phyloP scores from a whole-genome alignment of 345 rosid species.

The Sonneratia alba region DNA sequence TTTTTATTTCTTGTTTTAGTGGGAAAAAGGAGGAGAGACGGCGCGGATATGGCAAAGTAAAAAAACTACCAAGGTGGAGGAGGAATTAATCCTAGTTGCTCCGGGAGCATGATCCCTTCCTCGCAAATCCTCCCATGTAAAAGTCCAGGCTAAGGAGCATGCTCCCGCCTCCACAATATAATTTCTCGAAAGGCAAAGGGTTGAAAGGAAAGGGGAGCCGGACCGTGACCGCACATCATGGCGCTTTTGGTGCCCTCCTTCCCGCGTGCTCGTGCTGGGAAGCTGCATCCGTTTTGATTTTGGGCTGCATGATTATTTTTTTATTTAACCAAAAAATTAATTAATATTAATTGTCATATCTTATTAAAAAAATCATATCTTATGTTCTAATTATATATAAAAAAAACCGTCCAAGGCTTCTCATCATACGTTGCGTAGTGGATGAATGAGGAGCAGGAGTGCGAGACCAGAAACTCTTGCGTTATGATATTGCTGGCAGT shows the following conservation, averaged over 20 bases:
- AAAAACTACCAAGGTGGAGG: no score
- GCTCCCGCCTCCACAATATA: not conserved
- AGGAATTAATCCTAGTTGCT: not conserved
- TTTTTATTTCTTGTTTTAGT: not conserved
- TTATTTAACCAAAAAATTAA: not conserved
- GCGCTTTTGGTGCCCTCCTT: not conserved
- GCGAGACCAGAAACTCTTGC: not conserved
- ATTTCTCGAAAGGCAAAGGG: not conserved
- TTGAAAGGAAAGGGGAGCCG: not conserved
- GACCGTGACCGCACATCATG: not conserved
- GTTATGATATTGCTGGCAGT: not conserved
- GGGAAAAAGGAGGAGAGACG: not conserved
- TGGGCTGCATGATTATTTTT: not conserved
- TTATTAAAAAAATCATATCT: no score
- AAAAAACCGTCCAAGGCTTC: no score
- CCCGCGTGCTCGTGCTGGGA: not conserved
- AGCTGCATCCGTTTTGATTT: not conserved
- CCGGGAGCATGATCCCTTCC: not conserved
- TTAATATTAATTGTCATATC: no score
- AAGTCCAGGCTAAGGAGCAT: not conserved
- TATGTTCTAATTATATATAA: no score
- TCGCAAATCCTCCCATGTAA: not conserved
- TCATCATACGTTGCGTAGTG: no score
- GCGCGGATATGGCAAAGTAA: not conserved
- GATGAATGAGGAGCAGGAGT: not conserved